Evolutionary conservation across 2,329 filamentous ascomycete species (phyloP).

Genomic region (Cryoendolithus antarcticus): DNA sequence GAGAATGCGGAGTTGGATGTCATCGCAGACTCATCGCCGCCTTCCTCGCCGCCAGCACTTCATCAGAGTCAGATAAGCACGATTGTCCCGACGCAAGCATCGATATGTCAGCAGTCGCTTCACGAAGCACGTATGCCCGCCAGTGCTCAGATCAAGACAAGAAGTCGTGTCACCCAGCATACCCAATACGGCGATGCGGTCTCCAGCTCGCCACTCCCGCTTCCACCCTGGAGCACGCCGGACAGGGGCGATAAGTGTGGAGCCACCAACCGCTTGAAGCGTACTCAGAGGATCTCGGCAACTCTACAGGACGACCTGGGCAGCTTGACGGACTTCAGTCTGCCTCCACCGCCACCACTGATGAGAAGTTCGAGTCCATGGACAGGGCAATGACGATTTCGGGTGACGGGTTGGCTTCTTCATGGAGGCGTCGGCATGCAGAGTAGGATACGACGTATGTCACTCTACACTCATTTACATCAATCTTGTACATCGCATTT

Average conservation of each 20-base stretch:
- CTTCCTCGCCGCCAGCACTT: slow-evolving; percentile 10
- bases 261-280: background rate
- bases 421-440: too few relatives aligned
- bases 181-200: background rate
- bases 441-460: too few relatives aligned
- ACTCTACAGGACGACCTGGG: slow-evolving; percentile 1
- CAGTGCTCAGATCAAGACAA: slow-evolving; percentile 1
- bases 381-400: background rate
- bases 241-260: slow-evolving; percentile 1
- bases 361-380: slow-evolving; percentile 7
- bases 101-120: background rate
- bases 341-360: slow-evolving; percentile 12
- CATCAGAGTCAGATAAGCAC: slow-evolving; percentile 12
- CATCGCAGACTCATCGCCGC: slow-evolving; percentile 1
- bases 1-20: too few relatives aligned
- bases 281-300: too few relatives aligned
- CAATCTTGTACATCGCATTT: too few relatives aligned
- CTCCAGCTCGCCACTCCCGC: slow-evolving; percentile 10
- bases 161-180: background rate
- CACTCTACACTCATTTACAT: too few relatives aligned
- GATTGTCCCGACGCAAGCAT: slow-evolving; percentile 9
- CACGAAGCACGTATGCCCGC: background rate
- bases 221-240: slow-evolving; percentile 12
- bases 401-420: too few relatives aligned
- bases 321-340: slow-evolving; percentile 10